phyloP scores from a whole-genome alignment of 345 rosid genomes.

The Heritiera fomes region DNA sequence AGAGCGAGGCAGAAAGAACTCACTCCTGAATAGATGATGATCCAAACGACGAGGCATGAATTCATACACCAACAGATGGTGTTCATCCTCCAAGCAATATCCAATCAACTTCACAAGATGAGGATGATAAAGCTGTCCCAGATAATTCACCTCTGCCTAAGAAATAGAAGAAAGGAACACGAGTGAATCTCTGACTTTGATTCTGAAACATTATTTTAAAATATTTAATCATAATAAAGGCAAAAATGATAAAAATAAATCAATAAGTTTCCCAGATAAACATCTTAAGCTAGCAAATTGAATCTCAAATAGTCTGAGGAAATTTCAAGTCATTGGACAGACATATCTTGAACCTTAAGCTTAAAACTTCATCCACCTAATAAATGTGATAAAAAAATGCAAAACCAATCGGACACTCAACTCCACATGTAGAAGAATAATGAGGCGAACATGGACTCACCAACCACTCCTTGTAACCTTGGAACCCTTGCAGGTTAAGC shows the following conservation, averaged over 20 bases:
- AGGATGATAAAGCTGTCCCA: constrained; percentile 66
- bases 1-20: constrained; percentile 29
- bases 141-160: constrained; percentile 73
- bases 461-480: constrained; percentile 83
- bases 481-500: constrained; percentile 64
- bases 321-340: neutral
- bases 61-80: constrained; percentile 68
- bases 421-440: neutral
- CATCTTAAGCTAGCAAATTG: neutral
- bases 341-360: neutral
- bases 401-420: neutral
- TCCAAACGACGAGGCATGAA: constrained; percentile 83
- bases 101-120: constrained; percentile 74
- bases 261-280: constrained; percentile 5
- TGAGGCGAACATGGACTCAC: constrained; percentile 45
- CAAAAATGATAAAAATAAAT: neutral
- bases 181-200: constrained; percentile 6
- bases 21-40: constrained; percentile 70
- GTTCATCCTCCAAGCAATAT: constrained; percentile 78
- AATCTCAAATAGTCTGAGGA: neutral
- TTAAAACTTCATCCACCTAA: neutral
- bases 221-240: neutral
- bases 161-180: neutral
- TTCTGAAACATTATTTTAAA: neutral
- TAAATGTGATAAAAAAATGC: neutral